Base-by-base conservation (phyloP, 495 filamentous ascomycete genomes). In the Ramalina peruviana region DNA sequence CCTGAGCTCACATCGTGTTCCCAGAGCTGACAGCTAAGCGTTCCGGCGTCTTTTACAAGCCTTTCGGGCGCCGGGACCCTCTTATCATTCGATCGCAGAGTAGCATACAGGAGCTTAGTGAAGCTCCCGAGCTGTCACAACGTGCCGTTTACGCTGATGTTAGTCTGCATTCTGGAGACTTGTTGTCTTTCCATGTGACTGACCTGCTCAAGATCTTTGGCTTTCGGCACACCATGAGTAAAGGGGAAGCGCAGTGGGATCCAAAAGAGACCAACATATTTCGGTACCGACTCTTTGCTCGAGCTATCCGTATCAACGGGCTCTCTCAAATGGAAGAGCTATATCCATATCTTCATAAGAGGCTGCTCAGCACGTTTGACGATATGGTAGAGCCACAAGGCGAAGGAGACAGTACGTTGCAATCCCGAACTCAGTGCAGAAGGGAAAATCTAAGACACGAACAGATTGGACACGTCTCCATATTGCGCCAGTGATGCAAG, bases 41-140 rank as follows among this genome's bases (percentile, higher is more conserved):
- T 19, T 23, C 16, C 39, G 39, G 39, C 16, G 11, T 41, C 39
- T 44, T 25, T 25, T 44, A 44, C 42, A 44, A 44, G 21, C 42
- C 42, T 25, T 19, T 44, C 16, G 42, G 42, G 6, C 21, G 42
- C 13, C 42, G 21, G 20, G 42, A 44, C 6, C 43, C 30, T 15
- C 9, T 48, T 7, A 20, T 53, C 7, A 48, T 53, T 20, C n/a
- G 43, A 19, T 36, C 23, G 10, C 41, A 25, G 12, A 43, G 47
- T 17, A 20, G 19, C 19, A 46, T 59, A 30, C 17, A 44, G 15
- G 57, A 59, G 50, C 50, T 59, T 4, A 53, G 57, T 25, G 50
- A 59, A 21, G 30, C 54, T 4, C 30, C 50, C 3, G 46, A 56
- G 19, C 39, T 59, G 0, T 59, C 57, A 1, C 54, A 59, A 37